These are phyloP conservation scores for Neurospora intermedia DNA, from an alignment of 495 filamentous ascomycete species.

Conservation along the genomic window DNA sequence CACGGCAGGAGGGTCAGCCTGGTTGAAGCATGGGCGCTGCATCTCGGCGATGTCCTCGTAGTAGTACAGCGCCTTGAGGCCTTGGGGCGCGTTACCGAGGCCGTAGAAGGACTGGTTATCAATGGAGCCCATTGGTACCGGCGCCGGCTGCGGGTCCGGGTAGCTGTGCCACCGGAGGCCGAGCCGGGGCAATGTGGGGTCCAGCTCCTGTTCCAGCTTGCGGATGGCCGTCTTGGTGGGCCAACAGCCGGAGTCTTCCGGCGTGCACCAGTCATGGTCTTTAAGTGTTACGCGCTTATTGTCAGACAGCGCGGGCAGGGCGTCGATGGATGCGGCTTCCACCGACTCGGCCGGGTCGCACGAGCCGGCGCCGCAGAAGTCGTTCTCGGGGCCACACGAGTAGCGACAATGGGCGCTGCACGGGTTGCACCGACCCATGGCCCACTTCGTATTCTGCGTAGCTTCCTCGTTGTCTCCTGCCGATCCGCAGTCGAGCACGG, in stretches of 20 bases:
- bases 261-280: constrained; percentile 2
- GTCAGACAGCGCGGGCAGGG: neutral
- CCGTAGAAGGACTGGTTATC: constrained; percentile 1
- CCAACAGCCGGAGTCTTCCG: constrained; percentile 1
- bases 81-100: neutral
- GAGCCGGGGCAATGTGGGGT: neutral
- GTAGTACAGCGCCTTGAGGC: neutral
- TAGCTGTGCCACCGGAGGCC: neutral
- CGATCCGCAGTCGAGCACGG: constrained; percentile 1
- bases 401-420: constrained; percentile 1
- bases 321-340: neutral
- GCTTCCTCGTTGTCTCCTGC: neutral
- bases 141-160: constrained; percentile 1
- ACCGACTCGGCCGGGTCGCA: neutral
- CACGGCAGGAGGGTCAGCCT: neutral
- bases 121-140: neutral
- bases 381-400: neutral
- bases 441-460: neutral
- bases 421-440: constrained; percentile 2
- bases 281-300: neutral
- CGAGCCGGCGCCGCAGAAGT: constrained; percentile 1
- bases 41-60: constrained; percentile 1
- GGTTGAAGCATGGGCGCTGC: constrained; percentile 1
- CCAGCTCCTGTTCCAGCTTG: neutral
- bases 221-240: constrained; percentile 1